These are phyloP conservation scores for Melampsora americana DNA, from an alignment of 1,284 basidiomycete genomes.

Conservation along the genomic window DNA sequence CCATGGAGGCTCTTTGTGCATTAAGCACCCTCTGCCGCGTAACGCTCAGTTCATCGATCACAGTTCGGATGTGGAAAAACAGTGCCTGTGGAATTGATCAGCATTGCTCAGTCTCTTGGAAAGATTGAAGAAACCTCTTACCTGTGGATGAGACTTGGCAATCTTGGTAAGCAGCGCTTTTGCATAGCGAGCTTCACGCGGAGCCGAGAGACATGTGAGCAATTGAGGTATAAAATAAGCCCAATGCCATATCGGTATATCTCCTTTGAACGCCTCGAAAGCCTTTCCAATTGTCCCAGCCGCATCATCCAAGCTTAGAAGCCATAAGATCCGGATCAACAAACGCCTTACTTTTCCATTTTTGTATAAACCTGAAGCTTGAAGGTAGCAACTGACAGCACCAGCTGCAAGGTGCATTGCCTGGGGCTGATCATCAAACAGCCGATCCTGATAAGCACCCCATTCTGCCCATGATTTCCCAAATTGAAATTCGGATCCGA, in stretches of 20 bases:
- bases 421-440: conserved; percentile 73
- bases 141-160: conserved; percentile 91
- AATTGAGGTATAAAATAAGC: conserved; percentile 95
- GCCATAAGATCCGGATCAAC: conserved; percentile 87
- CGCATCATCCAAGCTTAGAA: conserved; percentile 88
- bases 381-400: conserved; percentile 95
- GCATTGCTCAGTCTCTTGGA: background rate
- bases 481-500: conserved; percentile 90
- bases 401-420: conserved; percentile 74
- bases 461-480: conserved; percentile 99
- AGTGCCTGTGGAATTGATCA: conserved; percentile 64
- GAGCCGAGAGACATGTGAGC: conserved; percentile 74
- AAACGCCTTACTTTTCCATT: conserved; percentile 88
- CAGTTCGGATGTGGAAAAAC: conserved; percentile 91
- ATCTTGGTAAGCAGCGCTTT: conserved; percentile 83
- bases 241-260: conserved; percentile 98
- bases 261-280: conserved; percentile 95
- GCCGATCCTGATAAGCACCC: conserved; percentile 89
- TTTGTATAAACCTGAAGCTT: conserved; percentile 95
- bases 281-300: conserved; percentile 73
- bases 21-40: conserved; percentile 38
- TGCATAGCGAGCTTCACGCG: conserved; percentile 89
- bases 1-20: conserved; percentile 32
- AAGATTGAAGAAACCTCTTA: conserved; percentile 53
- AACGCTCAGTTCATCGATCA: conserved; percentile 70